Evolutionary conservation across 257 asterid genomes (phyloP).

Genomic region (Jaltomata sinuosa): DNA sequence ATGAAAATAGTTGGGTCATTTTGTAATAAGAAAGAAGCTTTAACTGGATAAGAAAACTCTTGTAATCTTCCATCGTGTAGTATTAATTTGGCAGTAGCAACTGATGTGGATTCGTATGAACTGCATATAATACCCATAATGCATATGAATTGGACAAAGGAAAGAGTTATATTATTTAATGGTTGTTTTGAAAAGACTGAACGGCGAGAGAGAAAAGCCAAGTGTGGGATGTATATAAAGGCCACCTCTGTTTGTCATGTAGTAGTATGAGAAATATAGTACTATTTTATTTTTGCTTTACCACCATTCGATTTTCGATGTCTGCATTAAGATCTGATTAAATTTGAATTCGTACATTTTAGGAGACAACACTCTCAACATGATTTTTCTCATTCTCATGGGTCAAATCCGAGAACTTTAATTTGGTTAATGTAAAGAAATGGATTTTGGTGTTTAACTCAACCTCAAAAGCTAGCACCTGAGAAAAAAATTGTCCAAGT

Average conservation of each 20-base stretch:
- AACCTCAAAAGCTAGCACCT: rapidly evolving
- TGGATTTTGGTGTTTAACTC: not conserved
- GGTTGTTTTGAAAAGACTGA: not conserved
- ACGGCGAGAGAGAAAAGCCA: not conserved
- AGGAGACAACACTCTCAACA: rapidly evolving
- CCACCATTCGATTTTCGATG: no score
- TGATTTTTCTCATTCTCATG: not conserved
- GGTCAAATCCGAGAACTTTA: not conserved
- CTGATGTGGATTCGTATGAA: conserved; percentile 65
- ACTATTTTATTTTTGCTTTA: not conserved
- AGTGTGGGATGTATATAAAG: not conserved
- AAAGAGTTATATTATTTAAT: not conserved
- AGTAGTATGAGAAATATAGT: not conserved
- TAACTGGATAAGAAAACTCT: conserved; percentile 72
- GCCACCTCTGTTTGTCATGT: conserved; percentile 36
- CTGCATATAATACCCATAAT: conserved; percentile 68
- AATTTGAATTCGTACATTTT: no score
- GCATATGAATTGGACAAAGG: not conserved
- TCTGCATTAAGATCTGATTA: no score
- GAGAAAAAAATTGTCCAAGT: no score
- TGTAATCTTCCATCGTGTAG: conserved; percentile 65
- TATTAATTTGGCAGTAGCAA: conserved; percentile 70
- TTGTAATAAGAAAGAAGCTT: conserved; percentile 62
- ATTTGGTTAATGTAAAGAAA: not conserved
- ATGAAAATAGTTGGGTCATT: conserved; percentile 59